These are phyloP conservation scores for Trichoderma brevicompactum DNA, from an alignment of 2,329 filamentous ascomycete genomes.

Conservation along the genomic window DNA sequence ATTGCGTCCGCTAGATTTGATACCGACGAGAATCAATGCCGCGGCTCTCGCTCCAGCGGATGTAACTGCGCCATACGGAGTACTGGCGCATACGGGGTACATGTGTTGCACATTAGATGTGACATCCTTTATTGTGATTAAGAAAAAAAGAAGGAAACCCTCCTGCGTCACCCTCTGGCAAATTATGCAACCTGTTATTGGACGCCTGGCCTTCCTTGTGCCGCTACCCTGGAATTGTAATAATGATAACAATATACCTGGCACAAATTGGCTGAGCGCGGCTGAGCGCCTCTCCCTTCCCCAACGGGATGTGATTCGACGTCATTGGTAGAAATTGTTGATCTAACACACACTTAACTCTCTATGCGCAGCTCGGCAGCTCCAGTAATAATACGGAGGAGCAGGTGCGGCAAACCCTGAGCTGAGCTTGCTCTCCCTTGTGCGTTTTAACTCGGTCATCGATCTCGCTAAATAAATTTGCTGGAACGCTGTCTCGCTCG, in stretches of 20 bases:
- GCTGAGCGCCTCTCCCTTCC: conserved; percentile 11
- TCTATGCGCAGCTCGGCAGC: neutral
- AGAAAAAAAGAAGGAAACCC: neutral
- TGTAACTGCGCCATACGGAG: neutral
- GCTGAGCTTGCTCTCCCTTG: neutral
- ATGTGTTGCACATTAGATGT: neutral
- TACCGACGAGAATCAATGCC: neutral
- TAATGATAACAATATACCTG: conserved; percentile 15
- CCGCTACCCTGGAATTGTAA: conserved; percentile 7
- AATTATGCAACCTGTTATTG: conserved; percentile 13
- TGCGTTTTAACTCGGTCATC: neutral
- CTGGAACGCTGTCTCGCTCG: neutral
- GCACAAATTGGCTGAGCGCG: conserved; percentile 11
- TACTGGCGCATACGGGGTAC: too few relatives aligned
- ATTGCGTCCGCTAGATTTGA: neutral
- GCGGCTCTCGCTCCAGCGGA: conserved; percentile 1
- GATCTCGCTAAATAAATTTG: conserved; percentile 12
- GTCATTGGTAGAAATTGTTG: neutral
- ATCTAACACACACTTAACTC: too few relatives aligned
- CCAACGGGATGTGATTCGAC: neutral
- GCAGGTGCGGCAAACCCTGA: neutral
- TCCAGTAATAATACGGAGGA: neutral
- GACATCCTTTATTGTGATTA: neutral
- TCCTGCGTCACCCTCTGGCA: conserved; percentile 17
- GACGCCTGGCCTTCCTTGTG: neutral